These are phyloP conservation scores for Stachybotrys chlorohalonatus DNA, from an alignment of 2,329 filamentous ascomycete genomes.

Conservation along the genomic window DNA sequence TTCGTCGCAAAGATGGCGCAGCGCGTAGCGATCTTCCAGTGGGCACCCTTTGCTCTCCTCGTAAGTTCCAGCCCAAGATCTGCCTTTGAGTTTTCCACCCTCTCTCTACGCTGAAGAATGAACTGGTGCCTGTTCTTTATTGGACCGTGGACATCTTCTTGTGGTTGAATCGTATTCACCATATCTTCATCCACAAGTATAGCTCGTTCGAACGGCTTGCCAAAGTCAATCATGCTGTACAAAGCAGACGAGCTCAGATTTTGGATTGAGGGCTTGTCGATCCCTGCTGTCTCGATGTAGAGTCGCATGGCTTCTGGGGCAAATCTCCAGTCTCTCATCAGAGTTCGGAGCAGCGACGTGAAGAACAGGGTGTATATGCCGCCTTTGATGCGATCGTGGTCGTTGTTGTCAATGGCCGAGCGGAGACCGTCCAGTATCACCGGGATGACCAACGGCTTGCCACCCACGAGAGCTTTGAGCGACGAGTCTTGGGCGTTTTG, in stretches of 20 bases:
- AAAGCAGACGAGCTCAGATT: conserved; percentile 73
- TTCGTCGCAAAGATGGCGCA: conserved; percentile 88
- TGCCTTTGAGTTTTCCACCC: conserved; percentile 78
- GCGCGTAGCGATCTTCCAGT: conserved; percentile 93
- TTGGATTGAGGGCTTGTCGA: conserved; percentile 92
- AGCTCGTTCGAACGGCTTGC: conserved; percentile 77
- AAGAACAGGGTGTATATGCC: conserved; percentile 86
- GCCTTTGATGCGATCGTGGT: conserved; percentile 90
- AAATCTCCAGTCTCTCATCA: conserved; percentile 89
- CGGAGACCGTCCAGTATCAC: conserved; percentile 73
- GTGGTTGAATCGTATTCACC: conserved; percentile 63
- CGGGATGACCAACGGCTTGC: conserved; percentile 81
- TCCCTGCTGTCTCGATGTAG: conserved; percentile 81
- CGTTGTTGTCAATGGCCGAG: conserved; percentile 66
- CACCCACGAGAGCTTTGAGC: conserved; percentile 81
- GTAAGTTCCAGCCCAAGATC: conserved; percentile 75
- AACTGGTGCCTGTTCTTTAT: conserved; percentile 57
- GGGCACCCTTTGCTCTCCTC: conserved; percentile 65
- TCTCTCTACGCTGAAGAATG: conserved; percentile 64
- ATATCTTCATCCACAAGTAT: conserved; percentile 67
- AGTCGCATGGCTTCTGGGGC: conserved; percentile 81
- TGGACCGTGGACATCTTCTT: conserved; percentile 49
- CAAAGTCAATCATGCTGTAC: conserved; percentile 86
- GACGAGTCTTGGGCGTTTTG: conserved; percentile 90
- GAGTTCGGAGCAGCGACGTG: conserved; percentile 78